Evolutionary conservation across 768 basidiomycete species (phyloP), one percentile per base, ranked within the genome.

Genomic region (Tylopilus rubrobrunneus): DNA sequence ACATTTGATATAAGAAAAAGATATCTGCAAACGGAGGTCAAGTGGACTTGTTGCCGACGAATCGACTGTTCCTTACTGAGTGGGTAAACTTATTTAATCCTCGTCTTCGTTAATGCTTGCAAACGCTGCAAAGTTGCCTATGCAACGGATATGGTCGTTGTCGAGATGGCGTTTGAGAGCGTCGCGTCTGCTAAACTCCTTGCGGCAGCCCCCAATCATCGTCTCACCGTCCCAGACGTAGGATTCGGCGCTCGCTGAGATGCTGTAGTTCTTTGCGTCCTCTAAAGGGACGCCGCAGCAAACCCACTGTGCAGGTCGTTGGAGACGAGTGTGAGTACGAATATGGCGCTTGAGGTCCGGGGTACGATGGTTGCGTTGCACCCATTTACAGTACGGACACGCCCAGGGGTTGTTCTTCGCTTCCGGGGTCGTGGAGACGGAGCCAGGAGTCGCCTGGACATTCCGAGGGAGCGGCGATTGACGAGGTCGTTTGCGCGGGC

Each of bases 271-370:
- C 23, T 46, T 27, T 27, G 69, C 69, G 8, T 69, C 64, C 44
- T 62, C 54, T 6, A 66, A 8, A 29, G 67, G 63, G 7, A 74
- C 56, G 11, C 73, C 73, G n/a, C 70, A 73, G 52, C 73, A 74
- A 11, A 74, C 64, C 71, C 72, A 74, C 40, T 66, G 71, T 7
- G 71, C 67, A 27, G 71, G 71, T 8, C 71, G 66, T 42, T 61
- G 55, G 44, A 63, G 64, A 47, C 71, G 73, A 31, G 71, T 72
- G 46, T 84, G 84, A 2, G 82, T 82, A 42, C 67, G 72, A 41
- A 85, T 62, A 62, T 86, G 84, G 23, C 84, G 78, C 63, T 76
- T 77, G 63, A 81, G 79, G 60, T 86, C 84, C 10, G 83, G 81
- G 29, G 77, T 63, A 25, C 84, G 80, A 39, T 71, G 69, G 67